These are phyloP conservation scores for Auricularia auricula-judae DNA, from an alignment of 768 basidiomycete genomes.

Conservation along the genomic window DNA sequence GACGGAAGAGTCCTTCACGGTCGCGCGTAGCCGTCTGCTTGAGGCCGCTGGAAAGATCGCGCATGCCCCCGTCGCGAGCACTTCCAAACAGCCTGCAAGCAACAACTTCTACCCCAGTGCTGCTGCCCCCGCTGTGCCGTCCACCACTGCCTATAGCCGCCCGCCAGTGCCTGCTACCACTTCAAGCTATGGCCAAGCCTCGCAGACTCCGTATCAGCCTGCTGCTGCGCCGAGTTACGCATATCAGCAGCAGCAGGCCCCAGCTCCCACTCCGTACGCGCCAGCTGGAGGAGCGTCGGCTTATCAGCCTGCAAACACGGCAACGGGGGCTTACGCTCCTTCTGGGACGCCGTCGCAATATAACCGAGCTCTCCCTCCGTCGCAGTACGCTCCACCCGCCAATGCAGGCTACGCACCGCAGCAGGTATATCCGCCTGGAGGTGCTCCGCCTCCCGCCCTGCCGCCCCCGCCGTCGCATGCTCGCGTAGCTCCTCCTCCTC, in stretches of 20 bases:
- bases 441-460: slow-evolving; percentile 22
- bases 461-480: slow-evolving; percentile 28
- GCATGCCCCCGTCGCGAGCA: slow-evolving; percentile 1
- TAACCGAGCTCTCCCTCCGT: background rate
- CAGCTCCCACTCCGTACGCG: slow-evolving; percentile 19
- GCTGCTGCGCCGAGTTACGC: slow-evolving; percentile 6
- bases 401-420: slow-evolving; percentile 7
- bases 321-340: background rate
- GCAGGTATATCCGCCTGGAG: background rate
- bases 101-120: slow-evolving; percentile 24
- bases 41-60: slow-evolving; percentile 22
- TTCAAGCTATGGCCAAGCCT: slow-evolving; percentile 8
- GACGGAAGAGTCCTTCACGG: slow-evolving; percentile 26
- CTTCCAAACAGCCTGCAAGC: slow-evolving; percentile 1
- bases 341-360: background rate
- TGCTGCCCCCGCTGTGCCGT: slow-evolving; percentile 21
- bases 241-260: slow-evolving; percentile 9
- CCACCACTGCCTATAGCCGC: slow-evolving; percentile 16
- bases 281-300: slow-evolving; percentile 13
- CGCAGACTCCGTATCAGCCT: background rate
- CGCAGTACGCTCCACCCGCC: background rate
- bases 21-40: slow-evolving; percentile 36
- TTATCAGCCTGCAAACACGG: slow-evolving; percentile 15
- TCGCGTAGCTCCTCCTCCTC: slow-evolving; percentile 23
- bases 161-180: slow-evolving; percentile 8